Evolutionary conservation across 257 asterid species (phyloP).

Genomic region (Solanum ahanhuiri): DNA sequence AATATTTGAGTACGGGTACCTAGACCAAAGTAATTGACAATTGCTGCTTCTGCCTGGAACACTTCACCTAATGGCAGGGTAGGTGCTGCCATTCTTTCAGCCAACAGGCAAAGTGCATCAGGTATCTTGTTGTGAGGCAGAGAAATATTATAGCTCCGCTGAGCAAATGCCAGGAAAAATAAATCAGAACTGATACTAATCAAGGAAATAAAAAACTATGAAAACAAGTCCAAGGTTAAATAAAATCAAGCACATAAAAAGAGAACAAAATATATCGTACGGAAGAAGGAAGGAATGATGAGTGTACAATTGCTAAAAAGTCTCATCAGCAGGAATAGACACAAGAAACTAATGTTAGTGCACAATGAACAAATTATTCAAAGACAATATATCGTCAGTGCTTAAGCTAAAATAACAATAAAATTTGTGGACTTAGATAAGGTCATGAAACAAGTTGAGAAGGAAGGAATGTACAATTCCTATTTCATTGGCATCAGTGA

Average conservation of each 20-base stretch:
- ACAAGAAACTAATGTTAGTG: not conserved
- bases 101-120: slow-evolving; percentile 53
- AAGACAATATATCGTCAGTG: not conserved
- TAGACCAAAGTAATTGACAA: slow-evolving; percentile 79
- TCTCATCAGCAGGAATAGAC: not conserved
- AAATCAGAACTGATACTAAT: not conserved
- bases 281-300: not conserved
- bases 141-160: slow-evolving; percentile 71
- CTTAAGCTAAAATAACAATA: not conserved
- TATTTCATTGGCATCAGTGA: not conserved
- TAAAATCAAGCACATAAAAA: not conserved
- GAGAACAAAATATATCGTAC: not conserved
- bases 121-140: slow-evolving; percentile 89
- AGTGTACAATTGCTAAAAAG: not conserved
- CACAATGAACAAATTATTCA: not conserved
- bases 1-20: slow-evolving; percentile 24
- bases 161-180: slow-evolving; percentile 4
- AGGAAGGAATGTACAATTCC: not conserved
- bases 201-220: not conserved
- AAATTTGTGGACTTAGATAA: not conserved
- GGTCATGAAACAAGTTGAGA: not conserved
- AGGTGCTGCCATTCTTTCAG: slow-evolving; percentile 70
- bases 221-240: not conserved
- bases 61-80: slow-evolving; percentile 68
- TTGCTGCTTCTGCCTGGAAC: slow-evolving; percentile 90